Percentiles rank a stretch among this genome's conserved stretches.
Conservation (phyloP, 768 basidiomycete genomes). For the Atractiella rhizophila region DNA sequence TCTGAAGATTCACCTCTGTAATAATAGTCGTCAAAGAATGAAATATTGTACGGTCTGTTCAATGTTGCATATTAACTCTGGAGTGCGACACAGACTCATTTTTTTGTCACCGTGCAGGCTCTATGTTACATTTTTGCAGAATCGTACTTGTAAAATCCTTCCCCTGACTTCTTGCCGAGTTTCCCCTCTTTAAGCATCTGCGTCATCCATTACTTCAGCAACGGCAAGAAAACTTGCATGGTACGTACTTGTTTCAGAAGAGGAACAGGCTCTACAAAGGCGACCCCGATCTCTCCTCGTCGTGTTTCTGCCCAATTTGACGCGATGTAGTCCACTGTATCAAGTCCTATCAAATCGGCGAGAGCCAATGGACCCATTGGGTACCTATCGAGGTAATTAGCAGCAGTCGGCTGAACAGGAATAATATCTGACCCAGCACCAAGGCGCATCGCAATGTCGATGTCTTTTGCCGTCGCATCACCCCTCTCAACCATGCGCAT, state of each 20-base stretch:
- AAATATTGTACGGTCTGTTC: too few relatives aligned
- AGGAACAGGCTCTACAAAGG: constrained; percentile 19
- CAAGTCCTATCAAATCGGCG: constrained; percentile 24
- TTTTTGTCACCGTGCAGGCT: too few relatives aligned
- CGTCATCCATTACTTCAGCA: too few relatives aligned
- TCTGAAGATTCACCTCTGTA: too few relatives aligned
- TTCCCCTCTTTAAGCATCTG: constrained; percentile 23
- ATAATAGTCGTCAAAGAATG: too few relatives aligned
- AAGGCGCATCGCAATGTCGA: constrained; percentile 27
- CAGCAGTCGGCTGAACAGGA: background rate
- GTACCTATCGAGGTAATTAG: constrained; percentile 6
- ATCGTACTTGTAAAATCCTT: constrained; percentile 23
- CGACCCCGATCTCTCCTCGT: constrained; percentile 19
- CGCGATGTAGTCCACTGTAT: constrained; percentile 21
- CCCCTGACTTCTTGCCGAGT: constrained; percentile 24
- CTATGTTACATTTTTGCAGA: too few relatives aligned
- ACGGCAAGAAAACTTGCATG: too few relatives aligned
- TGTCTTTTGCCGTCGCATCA: constrained; percentile 24
- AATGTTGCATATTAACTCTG: too few relatives aligned
- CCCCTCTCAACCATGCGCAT: constrained; percentile 26
- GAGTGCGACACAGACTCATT: too few relatives aligned
- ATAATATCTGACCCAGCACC: constrained; percentile 23
- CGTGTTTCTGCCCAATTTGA: constrained; percentile 23
- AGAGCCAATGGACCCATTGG: background rate
- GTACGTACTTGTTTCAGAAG: too few relatives aligned